Percentiles rank a stretch among this genome's conserved stretches.
These are phyloP conservation scores for Rhizomucor pusillus DNA, from an alignment of 371 early-diverging fungal genomes.

Conservation along the genomic window DNA sequence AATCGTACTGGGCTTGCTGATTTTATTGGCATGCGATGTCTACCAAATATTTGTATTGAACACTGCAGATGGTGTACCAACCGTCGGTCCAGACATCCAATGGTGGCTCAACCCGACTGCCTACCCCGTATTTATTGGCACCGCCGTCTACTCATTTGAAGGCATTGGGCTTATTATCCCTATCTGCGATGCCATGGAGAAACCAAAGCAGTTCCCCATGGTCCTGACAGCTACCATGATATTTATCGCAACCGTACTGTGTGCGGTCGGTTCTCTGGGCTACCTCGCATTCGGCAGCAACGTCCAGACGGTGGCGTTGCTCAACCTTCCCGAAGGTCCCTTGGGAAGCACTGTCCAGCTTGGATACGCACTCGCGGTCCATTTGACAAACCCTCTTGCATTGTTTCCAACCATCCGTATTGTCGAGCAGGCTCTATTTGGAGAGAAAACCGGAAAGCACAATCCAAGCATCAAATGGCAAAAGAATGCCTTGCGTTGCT, in stretches of 20 bases:
- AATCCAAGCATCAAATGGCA: constrained; percentile 71
- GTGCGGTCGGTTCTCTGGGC: constrained; percentile 76
- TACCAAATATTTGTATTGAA: constrained; percentile 24
- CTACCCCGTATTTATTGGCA: constrained; percentile 86
- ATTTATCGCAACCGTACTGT: constrained; percentile 66
- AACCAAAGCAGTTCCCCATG: constrained; percentile 73
- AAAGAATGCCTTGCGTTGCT: constrained; percentile 82
- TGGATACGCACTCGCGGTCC: constrained; percentile 85
- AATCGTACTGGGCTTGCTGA: constrained; percentile 75
- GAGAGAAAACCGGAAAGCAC: constrained; percentile 40
- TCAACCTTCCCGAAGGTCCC: constrained; percentile 73
- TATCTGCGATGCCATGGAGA: constrained; percentile 82
- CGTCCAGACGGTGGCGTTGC: constrained; percentile 81
- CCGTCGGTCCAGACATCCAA: constrained; percentile 32
- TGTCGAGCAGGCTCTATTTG: constrained; percentile 71
- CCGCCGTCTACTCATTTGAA: constrained; percentile 93
- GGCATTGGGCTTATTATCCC: constrained; percentile 87
- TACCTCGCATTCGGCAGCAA: constrained; percentile 82
- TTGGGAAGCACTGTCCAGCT: constrained; percentile 65
- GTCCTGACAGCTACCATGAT: constrained; percentile 73
- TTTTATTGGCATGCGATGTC: constrained; percentile 29
- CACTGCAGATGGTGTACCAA: constrained; percentile 7
- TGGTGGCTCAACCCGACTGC: constrained; percentile 47
- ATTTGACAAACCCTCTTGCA: constrained; percentile 82
- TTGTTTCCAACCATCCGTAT: constrained; percentile 90